Conservation (phyloP, 192 early-diverging fungal species). For the Coemansia sp. region DNA sequence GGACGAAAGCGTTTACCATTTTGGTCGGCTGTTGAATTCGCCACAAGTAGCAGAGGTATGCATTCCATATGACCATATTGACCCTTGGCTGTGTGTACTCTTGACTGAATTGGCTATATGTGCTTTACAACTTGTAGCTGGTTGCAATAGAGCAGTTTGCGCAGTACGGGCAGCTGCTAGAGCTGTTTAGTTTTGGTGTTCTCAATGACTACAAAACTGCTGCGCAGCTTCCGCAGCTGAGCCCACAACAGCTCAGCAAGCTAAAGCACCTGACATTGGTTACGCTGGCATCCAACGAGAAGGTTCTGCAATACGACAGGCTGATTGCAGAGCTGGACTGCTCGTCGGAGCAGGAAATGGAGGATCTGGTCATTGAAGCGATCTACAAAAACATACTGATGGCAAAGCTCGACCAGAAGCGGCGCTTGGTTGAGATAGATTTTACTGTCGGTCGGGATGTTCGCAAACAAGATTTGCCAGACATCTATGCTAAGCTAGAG, state of each 20-base stretch:
- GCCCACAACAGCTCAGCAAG: conserved; percentile 25
- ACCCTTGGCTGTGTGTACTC: neutral
- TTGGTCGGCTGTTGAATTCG: conserved; percentile 37
- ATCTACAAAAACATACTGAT: conserved; percentile 42
- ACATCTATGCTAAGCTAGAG: conserved; percentile 23
- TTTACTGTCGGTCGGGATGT: conserved; percentile 48
- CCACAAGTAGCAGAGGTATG: conserved; percentile 33
- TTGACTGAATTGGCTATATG: neutral
- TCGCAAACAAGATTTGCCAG: conserved; percentile 31
- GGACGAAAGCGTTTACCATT: conserved; percentile 37
- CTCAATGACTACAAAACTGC: conserved; percentile 30
- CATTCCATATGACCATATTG: neutral
- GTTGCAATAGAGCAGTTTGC: conserved; percentile 18
- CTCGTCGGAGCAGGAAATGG: conserved; percentile 36
- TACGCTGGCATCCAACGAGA: conserved; percentile 28
- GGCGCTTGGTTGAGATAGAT: conserved; percentile 40
- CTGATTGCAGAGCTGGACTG: conserved; percentile 37
- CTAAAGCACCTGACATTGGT: conserved; percentile 45
- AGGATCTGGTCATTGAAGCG: conserved; percentile 47
- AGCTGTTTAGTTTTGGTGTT: conserved; percentile 39
- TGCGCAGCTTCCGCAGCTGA: conserved; percentile 32
- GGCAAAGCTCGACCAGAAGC: conserved; percentile 50
- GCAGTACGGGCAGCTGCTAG: conserved; percentile 27
- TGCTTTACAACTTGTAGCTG: conserved; percentile 20
- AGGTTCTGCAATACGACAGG: conserved; percentile 32